phyloP scores from a whole-genome alignment of 306 rosid species.

The Prunus fruticosa region DNA sequence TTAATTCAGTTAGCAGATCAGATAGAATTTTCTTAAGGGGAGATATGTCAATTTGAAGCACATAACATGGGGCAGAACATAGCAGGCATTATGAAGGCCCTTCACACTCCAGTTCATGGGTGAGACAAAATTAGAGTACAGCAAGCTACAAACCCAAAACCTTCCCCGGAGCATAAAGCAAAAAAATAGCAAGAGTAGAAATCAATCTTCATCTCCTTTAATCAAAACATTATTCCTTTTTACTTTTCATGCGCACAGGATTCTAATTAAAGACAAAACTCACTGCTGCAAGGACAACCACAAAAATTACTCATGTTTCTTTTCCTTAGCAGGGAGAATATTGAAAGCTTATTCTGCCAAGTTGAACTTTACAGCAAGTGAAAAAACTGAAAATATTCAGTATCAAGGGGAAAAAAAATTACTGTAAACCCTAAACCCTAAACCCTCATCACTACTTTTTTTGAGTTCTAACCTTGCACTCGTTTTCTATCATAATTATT shows the following conservation, averaged over 20 bases:
- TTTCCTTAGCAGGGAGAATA: too few relatives aligned
- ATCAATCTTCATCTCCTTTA: not conserved
- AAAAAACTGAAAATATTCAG: not conserved
- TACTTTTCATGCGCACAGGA: not conserved
- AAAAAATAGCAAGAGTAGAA: not conserved
- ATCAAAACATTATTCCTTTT: not conserved
- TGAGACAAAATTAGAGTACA: not conserved
- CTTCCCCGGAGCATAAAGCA: not conserved
- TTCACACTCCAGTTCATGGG: not conserved
- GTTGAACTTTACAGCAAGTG: not conserved
- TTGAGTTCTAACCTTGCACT: not conserved
- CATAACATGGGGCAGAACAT: not conserved
- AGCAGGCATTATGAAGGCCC: not conserved
- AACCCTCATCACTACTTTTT: not conserved
- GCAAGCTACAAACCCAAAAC: not conserved
- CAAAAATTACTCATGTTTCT: not conserved
- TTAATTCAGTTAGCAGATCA: not conserved
- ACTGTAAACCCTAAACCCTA: too few relatives aligned
- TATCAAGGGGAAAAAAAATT: not conserved
- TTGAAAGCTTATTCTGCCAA: not conserved
- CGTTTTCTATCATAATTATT: not conserved
- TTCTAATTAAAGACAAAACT: not conserved
- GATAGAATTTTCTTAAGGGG: not conserved
- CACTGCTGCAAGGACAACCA: not conserved
- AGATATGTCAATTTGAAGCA: too few relatives aligned